These are phyloP conservation scores for Candida sakaeoensis DNA, from an alignment of 805 yeast species.

Conservation along the genomic window DNA sequence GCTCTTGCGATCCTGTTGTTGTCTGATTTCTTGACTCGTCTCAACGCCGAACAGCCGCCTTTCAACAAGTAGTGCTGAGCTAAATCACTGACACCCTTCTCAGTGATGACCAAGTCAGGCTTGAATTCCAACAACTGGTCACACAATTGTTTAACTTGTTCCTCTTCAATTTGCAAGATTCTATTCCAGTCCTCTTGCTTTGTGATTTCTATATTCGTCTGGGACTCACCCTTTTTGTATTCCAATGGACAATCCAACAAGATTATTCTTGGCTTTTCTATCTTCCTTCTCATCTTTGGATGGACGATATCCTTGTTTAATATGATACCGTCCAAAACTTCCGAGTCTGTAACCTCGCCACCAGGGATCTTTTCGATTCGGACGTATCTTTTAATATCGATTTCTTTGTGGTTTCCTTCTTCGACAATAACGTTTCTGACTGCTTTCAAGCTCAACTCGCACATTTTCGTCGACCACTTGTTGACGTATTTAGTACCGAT, in stretches of 20 bases:
- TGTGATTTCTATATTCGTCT: slow-evolving; percentile 94
- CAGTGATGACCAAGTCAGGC: slow-evolving; percentile 94
- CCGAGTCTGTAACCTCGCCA: slow-evolving; percentile 89
- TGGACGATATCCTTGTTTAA: slow-evolving; percentile 97
- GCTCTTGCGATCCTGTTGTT: slow-evolving; percentile 96
- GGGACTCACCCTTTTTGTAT: slow-evolving; percentile 98
- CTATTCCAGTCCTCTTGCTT: slow-evolving; percentile 96
- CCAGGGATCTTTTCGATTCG: slow-evolving; percentile 97
- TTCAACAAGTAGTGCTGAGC: slow-evolving; percentile 95
- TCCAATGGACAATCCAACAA: slow-evolving; percentile 95
- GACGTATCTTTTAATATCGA: slow-evolving; percentile 89
- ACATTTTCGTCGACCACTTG: slow-evolving; percentile 90
- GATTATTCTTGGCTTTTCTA: slow-evolving; percentile 84
- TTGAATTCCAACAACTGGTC: slow-evolving; percentile 78
- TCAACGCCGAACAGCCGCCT: slow-evolving; percentile 86
- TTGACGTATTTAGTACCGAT: slow-evolving; percentile 95
- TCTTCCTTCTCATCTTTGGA: slow-evolving; percentile 91
- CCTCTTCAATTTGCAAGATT: slow-evolving; percentile 94
- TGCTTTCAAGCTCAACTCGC: slow-evolving; percentile 80
- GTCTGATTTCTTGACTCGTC: slow-evolving; percentile 94
- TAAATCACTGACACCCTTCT: slow-evolving; percentile 95
- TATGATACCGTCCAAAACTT: slow-evolving; percentile 86
- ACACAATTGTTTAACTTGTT: slow-evolving; percentile 85
- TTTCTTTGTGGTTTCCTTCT: slow-evolving; percentile 64
- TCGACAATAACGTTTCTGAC: slow-evolving; percentile 76